Base-by-base conservation (phyloP, 306 rosid genomes). In the Acacia acuminata region DNA sequence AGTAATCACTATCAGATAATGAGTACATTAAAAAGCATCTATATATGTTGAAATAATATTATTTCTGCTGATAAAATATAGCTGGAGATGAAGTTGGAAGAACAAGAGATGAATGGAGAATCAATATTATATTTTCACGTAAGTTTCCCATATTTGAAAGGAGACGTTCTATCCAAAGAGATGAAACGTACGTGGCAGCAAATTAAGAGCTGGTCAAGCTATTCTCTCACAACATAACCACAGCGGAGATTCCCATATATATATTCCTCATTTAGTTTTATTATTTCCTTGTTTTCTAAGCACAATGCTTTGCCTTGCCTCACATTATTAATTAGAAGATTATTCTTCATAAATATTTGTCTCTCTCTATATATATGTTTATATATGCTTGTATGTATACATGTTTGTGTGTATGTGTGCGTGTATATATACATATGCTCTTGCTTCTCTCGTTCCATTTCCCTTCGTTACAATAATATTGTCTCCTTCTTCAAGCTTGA, bases 241-340 rank as follows among this genome's bases (percentile, higher is more conserved):
- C 30, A 36, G 73, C 75, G 75, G 53, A 70, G 30, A 10, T 9
- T 58, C 27, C 65, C 15, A 58, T 10, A 56, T 4, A 11, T 20
- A 55, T 0, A 10, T n/a, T 56, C 63, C 27, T 5, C 25, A 0
- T 53, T 53, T 53, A 16, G 1, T 20, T 56, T 56, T 56, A 24
- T 22, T 22, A 14, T 58, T 24, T 80, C 79, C 76, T 27, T 83
- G 82, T 78, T 34, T 70, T 44, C 77, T 64, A 68, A 22, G 83
- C 48, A 55, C 63, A 20, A 70, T 19, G 0, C 67, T 12, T 32
- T 63, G 11, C 80, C 69, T 63, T 77, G 76, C 32, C n/a, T 83
- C 60, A 43, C 44, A 72, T 65, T 55, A 67, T 56, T 64, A 47
- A 42, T 17, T 64, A 51, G 34, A 19, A 36, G 40, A 43, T 20